Percentiles rank a stretch among this genome's conserved stretches.
Evolutionary conservation across 306 rosid species (phyloP).

Genomic region (Quercus rubra): DNA sequence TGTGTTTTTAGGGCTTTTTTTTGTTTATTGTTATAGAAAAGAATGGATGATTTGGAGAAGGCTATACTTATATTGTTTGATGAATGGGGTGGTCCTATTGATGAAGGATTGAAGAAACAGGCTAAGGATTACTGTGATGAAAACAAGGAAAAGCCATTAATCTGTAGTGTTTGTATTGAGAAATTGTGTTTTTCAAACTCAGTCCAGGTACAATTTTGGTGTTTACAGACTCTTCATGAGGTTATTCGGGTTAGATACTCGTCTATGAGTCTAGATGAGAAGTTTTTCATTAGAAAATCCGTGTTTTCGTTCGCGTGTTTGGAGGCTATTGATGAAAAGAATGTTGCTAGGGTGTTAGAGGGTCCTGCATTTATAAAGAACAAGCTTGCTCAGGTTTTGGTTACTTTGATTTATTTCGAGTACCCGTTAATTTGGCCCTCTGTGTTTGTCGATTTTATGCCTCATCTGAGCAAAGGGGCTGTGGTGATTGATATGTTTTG

Average conservation of each 20-base stretch:
- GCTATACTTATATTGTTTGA: slow-evolving; percentile 83
- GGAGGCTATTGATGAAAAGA: slow-evolving; percentile 54
- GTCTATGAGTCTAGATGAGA: slow-evolving; percentile 64
- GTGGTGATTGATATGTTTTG: slow-evolving; percentile 89
- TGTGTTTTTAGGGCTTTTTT: slow-evolving; percentile 5
- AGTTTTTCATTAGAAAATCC: slow-evolving; percentile 62
- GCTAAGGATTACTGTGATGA: slow-evolving; percentile 66
- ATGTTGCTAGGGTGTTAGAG: slow-evolving; percentile 54
- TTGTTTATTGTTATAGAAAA: background rate
- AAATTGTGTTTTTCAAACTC: slow-evolving; percentile 63
- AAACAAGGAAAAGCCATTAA: slow-evolving; percentile 57
- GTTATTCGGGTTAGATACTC: slow-evolving; percentile 65
- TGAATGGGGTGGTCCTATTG: slow-evolving; percentile 58
- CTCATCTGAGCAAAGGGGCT: slow-evolving; percentile 70
- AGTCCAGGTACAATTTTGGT: slow-evolving; percentile 91
- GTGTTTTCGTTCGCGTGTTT: slow-evolving; percentile 75
- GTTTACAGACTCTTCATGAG: slow-evolving; percentile 82
- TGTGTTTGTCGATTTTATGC: slow-evolving; percentile 72
- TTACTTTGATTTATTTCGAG: slow-evolving; percentile 74
- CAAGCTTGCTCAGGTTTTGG: slow-evolving; percentile 81
- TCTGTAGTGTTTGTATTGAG: slow-evolving; percentile 72
- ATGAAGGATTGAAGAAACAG: slow-evolving; percentile 58
- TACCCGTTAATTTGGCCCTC: slow-evolving; percentile 85
- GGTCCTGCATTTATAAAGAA: slow-evolving; percentile 80
- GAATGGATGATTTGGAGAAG: slow-evolving; percentile 89